phyloP scores from a whole-genome alignment of 2,329 filamentous ascomycete species.

The Alternaria metachromatica region DNA sequence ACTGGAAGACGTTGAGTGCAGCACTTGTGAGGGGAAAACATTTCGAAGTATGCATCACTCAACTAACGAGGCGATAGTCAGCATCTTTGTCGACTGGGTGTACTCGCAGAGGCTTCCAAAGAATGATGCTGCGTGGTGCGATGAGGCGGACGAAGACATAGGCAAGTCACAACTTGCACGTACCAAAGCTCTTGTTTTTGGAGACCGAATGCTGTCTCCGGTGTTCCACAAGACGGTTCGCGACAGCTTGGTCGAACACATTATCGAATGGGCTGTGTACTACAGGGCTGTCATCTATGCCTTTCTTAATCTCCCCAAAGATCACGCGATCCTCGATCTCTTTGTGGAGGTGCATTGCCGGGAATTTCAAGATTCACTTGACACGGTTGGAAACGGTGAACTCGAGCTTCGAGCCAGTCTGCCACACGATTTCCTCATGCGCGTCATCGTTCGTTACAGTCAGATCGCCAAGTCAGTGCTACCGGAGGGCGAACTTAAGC shows the following conservation, averaged over 20 bases:
- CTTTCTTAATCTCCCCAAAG: slow-evolving; percentile 7
- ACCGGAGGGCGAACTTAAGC: too few species aligned
- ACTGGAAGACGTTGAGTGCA: slow-evolving; percentile 18
- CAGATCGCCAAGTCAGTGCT: too few species aligned
- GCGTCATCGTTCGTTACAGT: slow-evolving; percentile 4
- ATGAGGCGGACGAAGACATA: too few species aligned
- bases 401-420: not conserved
- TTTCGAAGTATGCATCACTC: not conserved
- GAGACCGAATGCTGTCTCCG: slow-evolving; percentile 5
- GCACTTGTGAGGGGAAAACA: not conserved
- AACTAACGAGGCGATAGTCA: not conserved
- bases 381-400: not conserved
- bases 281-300: slow-evolving; percentile 13
- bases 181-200: slow-evolving; percentile 5
- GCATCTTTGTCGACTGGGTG: slow-evolving; percentile 24
- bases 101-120: slow-evolving; percentile 12
- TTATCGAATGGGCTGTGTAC: too few species aligned
- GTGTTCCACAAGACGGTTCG: not conserved
- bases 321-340: slow-evolving; percentile 5
- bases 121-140: too few species aligned
- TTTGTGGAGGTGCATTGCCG: slow-evolving; percentile 17
- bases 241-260: not conserved
- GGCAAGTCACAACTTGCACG: not conserved
- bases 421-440: slow-evolving; percentile 3
- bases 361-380: fast-evolving